These are phyloP conservation scores for Zalaria sp. DNA, from an alignment of 2,329 filamentous ascomycete species.

Conservation along the genomic window DNA sequence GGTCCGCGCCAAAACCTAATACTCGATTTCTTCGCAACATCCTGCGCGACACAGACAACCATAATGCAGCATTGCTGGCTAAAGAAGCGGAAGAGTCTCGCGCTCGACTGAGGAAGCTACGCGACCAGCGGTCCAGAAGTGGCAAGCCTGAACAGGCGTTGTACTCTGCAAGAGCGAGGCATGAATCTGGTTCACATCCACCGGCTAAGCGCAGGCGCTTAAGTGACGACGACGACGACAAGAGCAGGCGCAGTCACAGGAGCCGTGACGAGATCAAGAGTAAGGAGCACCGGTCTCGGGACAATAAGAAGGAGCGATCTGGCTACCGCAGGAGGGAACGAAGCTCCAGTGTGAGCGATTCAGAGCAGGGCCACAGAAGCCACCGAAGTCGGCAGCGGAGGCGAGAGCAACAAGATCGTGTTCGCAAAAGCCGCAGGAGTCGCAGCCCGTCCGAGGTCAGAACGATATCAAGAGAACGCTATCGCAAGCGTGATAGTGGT, in stretches of 20 bases:
- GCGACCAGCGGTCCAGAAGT: conserved; percentile 11
- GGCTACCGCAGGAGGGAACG: too few species aligned
- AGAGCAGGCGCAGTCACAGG: not conserved
- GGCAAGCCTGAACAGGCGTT: conserved; percentile 8
- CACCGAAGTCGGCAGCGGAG: too few species aligned
- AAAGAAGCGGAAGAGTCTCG: conserved; percentile 71
- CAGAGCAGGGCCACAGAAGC: too few species aligned
- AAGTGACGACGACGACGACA: not conserved
- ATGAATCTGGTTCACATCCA: not conserved
- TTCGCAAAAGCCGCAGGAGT: too few species aligned
- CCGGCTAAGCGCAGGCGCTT: conserved; percentile 1
- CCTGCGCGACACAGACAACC: conserved; percentile 72
- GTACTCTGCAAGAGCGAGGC: conserved; percentile 6
- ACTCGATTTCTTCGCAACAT: conserved; percentile 80
- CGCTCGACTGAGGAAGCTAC: conserved; percentile 50
- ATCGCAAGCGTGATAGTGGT: too few species aligned
- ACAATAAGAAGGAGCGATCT: too few species aligned
- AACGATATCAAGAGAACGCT: too few species aligned
- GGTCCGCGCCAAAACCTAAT: conserved; percentile 63
- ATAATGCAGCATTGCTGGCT: conserved; percentile 75
- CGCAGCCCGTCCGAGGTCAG: too few species aligned
- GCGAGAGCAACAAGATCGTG: too few species aligned
- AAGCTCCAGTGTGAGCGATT: too few species aligned
- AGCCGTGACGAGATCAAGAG: too few species aligned
- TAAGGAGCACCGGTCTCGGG: too few species aligned